Base-by-base conservation (phyloP, 352 stramenopile genomes). In the Globisporangium acanthophoron region DNA sequence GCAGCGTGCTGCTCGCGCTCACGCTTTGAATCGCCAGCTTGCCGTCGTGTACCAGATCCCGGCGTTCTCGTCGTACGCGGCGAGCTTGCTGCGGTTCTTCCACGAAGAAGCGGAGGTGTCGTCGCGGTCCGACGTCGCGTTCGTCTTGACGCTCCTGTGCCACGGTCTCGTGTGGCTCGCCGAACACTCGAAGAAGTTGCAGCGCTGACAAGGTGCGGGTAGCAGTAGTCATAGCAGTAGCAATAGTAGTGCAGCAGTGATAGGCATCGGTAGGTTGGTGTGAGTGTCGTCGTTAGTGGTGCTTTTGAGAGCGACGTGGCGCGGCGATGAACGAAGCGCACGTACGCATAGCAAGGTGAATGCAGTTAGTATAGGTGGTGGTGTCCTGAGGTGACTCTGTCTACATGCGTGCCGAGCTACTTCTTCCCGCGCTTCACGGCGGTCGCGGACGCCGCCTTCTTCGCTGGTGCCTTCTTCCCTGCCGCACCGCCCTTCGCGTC, bases 141-240 rank as follows among this genome's bases (percentile, higher is more conserved):
- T 91, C 50, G 70, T 91, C 33, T 66, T 92, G 48, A 87, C 83
- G 27, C 70, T 92, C 65, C 71, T 92, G 3, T 92, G 83, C 58
- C 83, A 92, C 60, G 81, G 83, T 5, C 74, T 92, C 43, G 79
- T 91, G 40, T 92, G 83, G 83, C 66, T 92, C 31, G 81, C 83
- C 12, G 79, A 90, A 57, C 80, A 85, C 61, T 92, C 80, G 0
- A 90, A 86, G 63, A 66, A 63, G 15, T 76, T 80, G 64, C 66
- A 66, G 15, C 59, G 64, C n/a, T 75, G 59, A 76, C 29, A 51
- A 20, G 13, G 16, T 13, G 35, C 8, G 11, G 35, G 3, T 16
- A 15, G 35, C 12, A 41, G 35, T 15, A 41, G 35, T 13, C 12
- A 16, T 41, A 41, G 35, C 35, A 41, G 35, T 41, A 41, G 31